These are phyloP conservation scores for Phoenix roebelenii DNA, from an alignment of 176 grass and related monocot genomes.

Conservation along the genomic window DNA sequence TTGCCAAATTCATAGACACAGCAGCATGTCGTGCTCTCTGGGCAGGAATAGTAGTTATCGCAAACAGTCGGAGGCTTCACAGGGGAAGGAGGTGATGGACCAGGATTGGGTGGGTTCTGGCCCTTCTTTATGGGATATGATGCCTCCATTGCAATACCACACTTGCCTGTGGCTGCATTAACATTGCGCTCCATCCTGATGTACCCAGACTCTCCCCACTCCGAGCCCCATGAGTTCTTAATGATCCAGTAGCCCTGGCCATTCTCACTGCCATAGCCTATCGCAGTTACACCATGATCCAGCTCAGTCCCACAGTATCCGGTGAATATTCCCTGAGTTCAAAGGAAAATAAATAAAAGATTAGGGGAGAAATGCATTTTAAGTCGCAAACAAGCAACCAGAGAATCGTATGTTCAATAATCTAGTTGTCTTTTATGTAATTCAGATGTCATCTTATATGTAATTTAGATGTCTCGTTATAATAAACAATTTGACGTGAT, in stretches of 20 bases:
- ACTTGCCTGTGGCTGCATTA: constrained; percentile 47
- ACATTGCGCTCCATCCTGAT: constrained; percentile 79
- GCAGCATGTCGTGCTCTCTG: constrained; percentile 67
- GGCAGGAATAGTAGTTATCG: constrained; percentile 61
- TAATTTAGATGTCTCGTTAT: too few species aligned
- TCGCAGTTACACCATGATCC: constrained; percentile 63
- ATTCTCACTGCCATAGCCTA: constrained; percentile 57
- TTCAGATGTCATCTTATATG: too few species aligned
- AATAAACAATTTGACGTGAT: too few species aligned
- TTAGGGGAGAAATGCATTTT: neutral
- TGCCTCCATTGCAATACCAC: constrained; percentile 61
- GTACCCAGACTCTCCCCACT: constrained; percentile 70
- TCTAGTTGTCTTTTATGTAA: too few species aligned
- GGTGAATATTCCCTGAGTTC: constrained; percentile 55
- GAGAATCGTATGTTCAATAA: neutral
- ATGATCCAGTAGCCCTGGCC: constrained; percentile 85
- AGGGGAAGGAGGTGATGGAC: constrained; percentile 59
- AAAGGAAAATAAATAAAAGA: too few species aligned
- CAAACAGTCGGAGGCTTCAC: constrained; percentile 27
- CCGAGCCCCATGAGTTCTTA: constrained; percentile 72
- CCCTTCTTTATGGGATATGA: constrained; percentile 70
- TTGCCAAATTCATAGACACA: constrained; percentile 61
- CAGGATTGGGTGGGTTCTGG: constrained; percentile 70
- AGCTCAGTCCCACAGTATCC: constrained; percentile 65
- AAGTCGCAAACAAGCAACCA: neutral